phyloP scores from a whole-genome alignment of 306 rosid species.

The Acmispon strigosus region DNA sequence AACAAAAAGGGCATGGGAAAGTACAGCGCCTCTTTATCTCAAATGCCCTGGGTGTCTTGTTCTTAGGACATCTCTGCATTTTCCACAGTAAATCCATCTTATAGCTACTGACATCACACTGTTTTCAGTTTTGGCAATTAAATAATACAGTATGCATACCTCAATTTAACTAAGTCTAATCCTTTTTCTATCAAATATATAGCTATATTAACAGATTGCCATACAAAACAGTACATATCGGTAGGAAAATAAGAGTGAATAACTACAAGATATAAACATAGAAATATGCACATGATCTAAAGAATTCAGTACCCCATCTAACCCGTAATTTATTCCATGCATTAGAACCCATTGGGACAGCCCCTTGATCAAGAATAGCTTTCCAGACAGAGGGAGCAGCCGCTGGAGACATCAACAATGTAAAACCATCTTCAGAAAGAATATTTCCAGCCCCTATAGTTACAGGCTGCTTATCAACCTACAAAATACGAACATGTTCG shows the following conservation, averaged over 20 bases:
- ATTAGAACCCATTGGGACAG: constrained; percentile 74
- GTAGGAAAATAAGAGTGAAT: neutral
- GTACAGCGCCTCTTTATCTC: neutral
- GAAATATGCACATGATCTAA: constrained; percentile 5
- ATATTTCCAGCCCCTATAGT: constrained; percentile 86
- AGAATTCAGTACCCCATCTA: constrained; percentile 45
- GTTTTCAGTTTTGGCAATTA: neutral
- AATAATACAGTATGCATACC: neutral
- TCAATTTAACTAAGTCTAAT: neutral
- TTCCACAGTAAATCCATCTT: neutral
- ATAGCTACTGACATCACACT: neutral
- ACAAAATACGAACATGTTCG: constrained; percentile 19
- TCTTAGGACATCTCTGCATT: neutral
- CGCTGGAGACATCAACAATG: constrained; percentile 75
- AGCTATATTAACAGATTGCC: neutral
- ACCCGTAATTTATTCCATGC: constrained; percentile 86
- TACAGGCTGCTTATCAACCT: constrained; percentile 78
- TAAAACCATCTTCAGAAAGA: constrained; percentile 77
- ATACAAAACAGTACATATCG: neutral
- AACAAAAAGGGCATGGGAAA: neutral
- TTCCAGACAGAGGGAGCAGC: constrained; percentile 83
- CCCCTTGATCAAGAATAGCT: constrained; percentile 69
- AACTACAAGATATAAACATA: neutral
- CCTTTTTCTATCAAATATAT: constrained; percentile 1
- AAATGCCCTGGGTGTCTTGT: neutral